Evolutionary conservation across 2,329 filamentous ascomycete species (phyloP), one percentile per base, ranked within the genome.

Genomic region (Neodidymelliopsis sp.): DNA sequence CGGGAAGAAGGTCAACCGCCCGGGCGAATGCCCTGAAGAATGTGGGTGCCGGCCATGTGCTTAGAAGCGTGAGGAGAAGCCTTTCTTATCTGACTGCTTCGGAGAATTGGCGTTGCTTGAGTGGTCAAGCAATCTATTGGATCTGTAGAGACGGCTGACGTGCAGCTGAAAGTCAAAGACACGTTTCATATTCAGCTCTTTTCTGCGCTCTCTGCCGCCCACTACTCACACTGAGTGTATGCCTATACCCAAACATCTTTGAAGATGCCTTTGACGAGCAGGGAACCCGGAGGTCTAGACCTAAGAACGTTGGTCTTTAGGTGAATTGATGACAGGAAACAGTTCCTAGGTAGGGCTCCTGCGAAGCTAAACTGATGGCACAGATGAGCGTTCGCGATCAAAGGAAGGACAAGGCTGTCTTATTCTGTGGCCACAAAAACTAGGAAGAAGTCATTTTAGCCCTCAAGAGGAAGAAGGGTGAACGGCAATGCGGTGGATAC

Each of bases 91-190:
- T 44, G 34, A 44, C 40, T 34, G n/a, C 23, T 16, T 43, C 39
- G 18, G 47, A 18, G 29, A 7, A 44, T 49, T 49, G 47, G 40
- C 47, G 47, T 49, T 43, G 56, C 56, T 61, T 59, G 52, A 54
- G 43, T 59, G 56, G 58, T 39, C 42, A 56, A 50, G 50, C 54
- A 47, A 49, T 36, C 33, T 54, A 53, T 44, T 51, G 44, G 52
- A 53, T 58, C 50, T 50, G 41, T 39, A 44, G 45, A 22, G n/a
- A 29, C 19, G 53, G 55, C 56, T 61, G 54, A 61, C 58, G 53
- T 57, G 52, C 58, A 58, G 60, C 35, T 41, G 33, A 33, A 40
- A 18, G 9, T 24, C 33, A 27, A 38, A 43, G 38, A 30, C 46
- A 37, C 34, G 34, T 40, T 39, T 44, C 39, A 43, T 22, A 29